Percentiles rank a stretch among this genome's conserved stretches.
Evolutionary conservation across 2,329 filamentous ascomycete genomes (phyloP).

Genomic region (Alternaria arbusti): DNA sequence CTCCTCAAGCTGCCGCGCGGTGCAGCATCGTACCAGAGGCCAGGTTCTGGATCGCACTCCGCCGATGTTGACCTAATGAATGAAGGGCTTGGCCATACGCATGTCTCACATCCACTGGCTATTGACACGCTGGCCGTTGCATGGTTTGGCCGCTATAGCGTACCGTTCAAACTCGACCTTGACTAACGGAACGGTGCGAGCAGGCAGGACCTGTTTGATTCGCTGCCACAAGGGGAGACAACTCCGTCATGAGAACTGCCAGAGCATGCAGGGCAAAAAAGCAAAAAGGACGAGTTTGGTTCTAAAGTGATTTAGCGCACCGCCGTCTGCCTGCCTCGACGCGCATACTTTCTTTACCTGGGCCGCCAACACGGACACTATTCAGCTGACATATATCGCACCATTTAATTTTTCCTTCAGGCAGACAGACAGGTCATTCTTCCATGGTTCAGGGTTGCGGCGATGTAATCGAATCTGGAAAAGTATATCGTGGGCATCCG

Average conservation of each 20-base stretch:
- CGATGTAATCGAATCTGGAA: background rate
- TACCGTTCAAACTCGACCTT: background rate
- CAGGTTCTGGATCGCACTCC: background rate
- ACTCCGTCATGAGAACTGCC: conserved; percentile 1
- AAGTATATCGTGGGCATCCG: background rate
- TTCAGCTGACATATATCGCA: background rate
- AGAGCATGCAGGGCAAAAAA: conserved; percentile 3
- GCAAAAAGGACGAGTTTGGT: background rate
- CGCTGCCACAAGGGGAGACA: background rate
- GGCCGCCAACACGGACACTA: background rate
- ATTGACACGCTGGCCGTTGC: background rate
- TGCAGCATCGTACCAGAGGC: background rate
- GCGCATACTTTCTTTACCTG: background rate
- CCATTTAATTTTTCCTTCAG: background rate
- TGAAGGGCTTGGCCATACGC: background rate
- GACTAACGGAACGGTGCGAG: conserved; percentile 9
- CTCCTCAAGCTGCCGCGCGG: background rate
- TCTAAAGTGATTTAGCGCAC: background rate
- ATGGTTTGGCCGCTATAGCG: conserved; percentile 1
- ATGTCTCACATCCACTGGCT: background rate
- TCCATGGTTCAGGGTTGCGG: conserved; percentile 2
- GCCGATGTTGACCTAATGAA: background rate
- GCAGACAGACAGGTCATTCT: background rate
- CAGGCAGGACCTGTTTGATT: background rate
- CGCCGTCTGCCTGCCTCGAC: background rate